A percentile compares a stretch with the other conserved stretches of the same genome.
These are phyloP conservation scores for Pseudoscleropodium purum DNA, from an alignment of 225 moss, liverwort and hornwort genomes.

Conservation along the genomic window DNA sequence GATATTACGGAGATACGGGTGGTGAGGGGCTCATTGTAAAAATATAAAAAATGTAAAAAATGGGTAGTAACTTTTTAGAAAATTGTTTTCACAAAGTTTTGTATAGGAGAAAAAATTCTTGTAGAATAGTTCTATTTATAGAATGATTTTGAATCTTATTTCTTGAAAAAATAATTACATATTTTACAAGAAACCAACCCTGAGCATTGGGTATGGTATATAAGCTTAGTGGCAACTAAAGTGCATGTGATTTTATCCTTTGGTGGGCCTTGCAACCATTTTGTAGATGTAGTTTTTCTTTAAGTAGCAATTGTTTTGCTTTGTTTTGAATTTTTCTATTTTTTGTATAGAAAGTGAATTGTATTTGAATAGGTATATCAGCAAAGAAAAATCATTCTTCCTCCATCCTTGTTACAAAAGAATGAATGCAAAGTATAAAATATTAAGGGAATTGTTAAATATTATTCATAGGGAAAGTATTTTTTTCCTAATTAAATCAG, in stretches of 20 bases:
- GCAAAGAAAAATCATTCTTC: not conserved
- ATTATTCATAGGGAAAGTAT: fast-evolving
- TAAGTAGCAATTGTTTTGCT: not conserved
- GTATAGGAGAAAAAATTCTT: not conserved
- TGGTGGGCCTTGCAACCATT: not conserved
- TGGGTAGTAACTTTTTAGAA: not conserved
- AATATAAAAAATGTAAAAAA: not conserved
- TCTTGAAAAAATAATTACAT: not conserved
- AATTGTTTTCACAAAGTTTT: not conserved
- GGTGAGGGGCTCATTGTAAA: not conserved
- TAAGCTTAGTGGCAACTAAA: not conserved
- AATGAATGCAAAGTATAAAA: not conserved
- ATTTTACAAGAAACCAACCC: fast-evolving
- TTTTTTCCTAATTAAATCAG: not conserved
- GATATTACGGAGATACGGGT: not conserved
- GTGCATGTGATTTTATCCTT: not conserved
- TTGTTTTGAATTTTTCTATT: not conserved
- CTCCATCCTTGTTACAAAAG: not conserved
- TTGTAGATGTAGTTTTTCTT: not conserved
- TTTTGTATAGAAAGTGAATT: not conserved
- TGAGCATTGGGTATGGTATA: fast-evolving
- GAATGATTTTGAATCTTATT: not conserved
- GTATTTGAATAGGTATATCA: fast-evolving
- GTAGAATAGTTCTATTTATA: no score
- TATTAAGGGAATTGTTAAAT: not conserved